These are phyloP conservation scores for Mycena rebaudengoi DNA, from an alignment of 768 basidiomycete genomes.

Conservation along the genomic window DNA sequence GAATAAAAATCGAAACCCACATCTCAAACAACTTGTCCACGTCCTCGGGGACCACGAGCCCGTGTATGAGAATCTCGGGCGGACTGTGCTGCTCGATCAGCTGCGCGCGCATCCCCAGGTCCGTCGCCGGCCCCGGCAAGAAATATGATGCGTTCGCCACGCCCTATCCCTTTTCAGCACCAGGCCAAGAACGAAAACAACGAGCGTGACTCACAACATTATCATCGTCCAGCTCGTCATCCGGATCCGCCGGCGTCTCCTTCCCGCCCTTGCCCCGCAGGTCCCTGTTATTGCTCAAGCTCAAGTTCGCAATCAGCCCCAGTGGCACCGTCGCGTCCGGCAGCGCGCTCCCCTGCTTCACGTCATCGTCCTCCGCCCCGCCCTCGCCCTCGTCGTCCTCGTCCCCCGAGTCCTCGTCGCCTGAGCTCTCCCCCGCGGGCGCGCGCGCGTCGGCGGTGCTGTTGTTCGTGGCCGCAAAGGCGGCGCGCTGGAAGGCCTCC, in stretches of 20 bases:
- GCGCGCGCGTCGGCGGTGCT: slow-evolving; percentile 26
- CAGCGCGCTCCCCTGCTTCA: slow-evolving; percentile 52
- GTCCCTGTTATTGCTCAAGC: slow-evolving; percentile 61
- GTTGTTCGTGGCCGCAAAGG: slow-evolving; percentile 13
- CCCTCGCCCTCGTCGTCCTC: slow-evolving; percentile 41
- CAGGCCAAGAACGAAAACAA: slow-evolving; percentile 3
- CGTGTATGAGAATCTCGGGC: slow-evolving; percentile 84
- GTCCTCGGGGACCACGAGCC: slow-evolving; percentile 78
- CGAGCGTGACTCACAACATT: slow-evolving; percentile 59
- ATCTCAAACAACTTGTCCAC: slow-evolving; percentile 88
- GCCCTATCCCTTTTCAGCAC: slow-evolving; percentile 52
- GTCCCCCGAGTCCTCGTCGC: slow-evolving; percentile 30
- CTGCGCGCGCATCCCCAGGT: slow-evolving; percentile 72
- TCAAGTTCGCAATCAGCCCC: slow-evolving; percentile 77
- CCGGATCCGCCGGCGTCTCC: slow-evolving; percentile 50
- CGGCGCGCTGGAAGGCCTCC: background rate
- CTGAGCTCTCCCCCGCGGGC: slow-evolving; percentile 24
- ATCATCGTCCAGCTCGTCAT: slow-evolving; percentile 59
- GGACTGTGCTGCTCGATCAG: slow-evolving; percentile 82
- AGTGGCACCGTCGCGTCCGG: slow-evolving; percentile 80
- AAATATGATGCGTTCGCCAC: slow-evolving; percentile 85
- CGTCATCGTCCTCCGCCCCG: slow-evolving; percentile 53
- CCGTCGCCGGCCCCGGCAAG: slow-evolving; percentile 79
- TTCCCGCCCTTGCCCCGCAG: slow-evolving; percentile 47
- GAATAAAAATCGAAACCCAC: slow-evolving; percentile 53